Evolutionary conservation across 139 green algal species (phyloP), one percentile per base, ranked within the genome.

Genomic region (Coccomyxa sp.): DNA sequence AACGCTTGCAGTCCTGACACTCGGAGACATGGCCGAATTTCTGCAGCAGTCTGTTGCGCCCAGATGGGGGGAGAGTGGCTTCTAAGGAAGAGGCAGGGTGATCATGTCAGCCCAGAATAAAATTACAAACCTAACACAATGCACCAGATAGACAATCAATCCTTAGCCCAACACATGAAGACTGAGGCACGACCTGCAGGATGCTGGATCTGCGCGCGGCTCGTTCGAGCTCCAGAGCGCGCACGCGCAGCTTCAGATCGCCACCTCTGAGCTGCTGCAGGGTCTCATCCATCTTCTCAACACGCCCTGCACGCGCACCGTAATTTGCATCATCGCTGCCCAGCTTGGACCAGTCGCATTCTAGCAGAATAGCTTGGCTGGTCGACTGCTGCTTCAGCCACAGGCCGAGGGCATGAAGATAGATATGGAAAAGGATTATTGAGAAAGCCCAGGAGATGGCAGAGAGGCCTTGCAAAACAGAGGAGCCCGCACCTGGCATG

Each of bases 141-240:
- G 38, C 38, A 51, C 38, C 38, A 51, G 38, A 7, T 3, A 51
- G 38, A 51, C 38, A 51, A 51, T 3, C 38, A 7, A 3, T 51
- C 38, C 38, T 63, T 38, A 79, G 58, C 31, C 63, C 15, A 82
- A 57, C 14, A 74, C 23, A 45, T 76, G 59, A 4, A 82, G 60
- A 10, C 76, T 21, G 30, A 74, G 57, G 25, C 3, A 23, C 25
- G 4, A 86, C 83, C 83, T 86, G 83, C 51, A 86, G 68, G 79
- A 86, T 80, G 78, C 79, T 83, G 28, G 78, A 66, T 12, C 91
- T 81, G 13, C 92, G 82, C 18, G 87, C 89, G 27, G 94, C 90
- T 12, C 94, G 89, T 85, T 98, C 93, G 13, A 88, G 86, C 81
- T 96, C 93, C 68, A 96, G 85, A 63, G 91, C 94, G 10, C 94